Evolutionary conservation across 257 asterid species (phyloP), one percentile per base, ranked within the genome.

Genomic region (Handroanthus guayacan): DNA sequence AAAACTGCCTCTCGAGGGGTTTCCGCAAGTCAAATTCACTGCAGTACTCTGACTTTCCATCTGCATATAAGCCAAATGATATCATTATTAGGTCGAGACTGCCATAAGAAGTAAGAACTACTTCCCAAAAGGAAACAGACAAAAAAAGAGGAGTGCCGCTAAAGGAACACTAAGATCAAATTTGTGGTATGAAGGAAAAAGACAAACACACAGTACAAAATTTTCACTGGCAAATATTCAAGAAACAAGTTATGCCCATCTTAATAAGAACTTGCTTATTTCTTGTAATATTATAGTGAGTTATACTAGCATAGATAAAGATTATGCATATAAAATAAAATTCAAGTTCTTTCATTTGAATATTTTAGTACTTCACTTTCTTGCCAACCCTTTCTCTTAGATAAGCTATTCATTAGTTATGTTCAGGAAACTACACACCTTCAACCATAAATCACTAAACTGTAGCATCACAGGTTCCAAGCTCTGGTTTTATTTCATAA

Each of bases 21-120:
- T 89, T 95, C 86, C 96, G 87, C 87, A 95, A 76, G 86, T 95
- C 97, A 75, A 95, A 95, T 57, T 91, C 97, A 78, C 82, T 82
- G 89, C 96, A 89, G 72, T 86, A 93, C 73, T 88, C 97, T 70
- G 93, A 80, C 78, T 89, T 91, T 84, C 89, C 94, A 85, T 87
- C 99, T 95, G 88, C 86, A 80, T 43, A 71, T 62, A 48, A 73
- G 56, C 25, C 20, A 71, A 67, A 64, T 58, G 55, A 61, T 45
- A 67, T 20, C 39, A 75, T 73, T 75, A 52, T 36, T 17, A 74
- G 70, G 56, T 10, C 62, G 74, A 62, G 41, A 65, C 37, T 67
- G 60, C 48, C 4, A 10, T n/a, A n/a, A n/a, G n/a, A n/a, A n/a
- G n/a, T n/a, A n/a, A n/a, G 50, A 44, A 62, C n/a, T 4, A 20